Evolutionary conservation across 1,139 yeast genomes (phyloP).

Genomic region (Candida tetrigidarum): DNA sequence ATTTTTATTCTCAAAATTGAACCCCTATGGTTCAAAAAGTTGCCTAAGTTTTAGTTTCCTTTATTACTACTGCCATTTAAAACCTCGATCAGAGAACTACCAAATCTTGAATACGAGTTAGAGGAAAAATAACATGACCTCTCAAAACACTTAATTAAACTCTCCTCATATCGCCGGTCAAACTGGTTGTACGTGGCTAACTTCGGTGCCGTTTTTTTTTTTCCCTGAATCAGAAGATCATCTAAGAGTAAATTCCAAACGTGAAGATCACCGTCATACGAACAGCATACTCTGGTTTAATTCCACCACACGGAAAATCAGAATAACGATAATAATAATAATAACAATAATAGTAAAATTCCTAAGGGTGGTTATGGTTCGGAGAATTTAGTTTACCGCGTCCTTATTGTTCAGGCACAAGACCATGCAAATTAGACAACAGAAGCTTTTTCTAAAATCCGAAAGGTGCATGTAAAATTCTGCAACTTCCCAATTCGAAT

Average conservation of each 20-base stretch:
- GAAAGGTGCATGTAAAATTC: conserved; percentile 6
- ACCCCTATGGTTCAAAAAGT: neutral
- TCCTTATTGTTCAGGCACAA: neutral
- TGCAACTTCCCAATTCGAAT: neutral
- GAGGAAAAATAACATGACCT: neutral
- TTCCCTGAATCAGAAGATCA: no score
- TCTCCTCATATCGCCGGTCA: neutral
- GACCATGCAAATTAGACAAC: neutral
- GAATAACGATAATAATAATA: no score
- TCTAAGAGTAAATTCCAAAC: no score
- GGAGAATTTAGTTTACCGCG: neutral
- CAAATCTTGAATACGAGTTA: neutral
- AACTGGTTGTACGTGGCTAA: no score
- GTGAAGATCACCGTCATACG: no score
- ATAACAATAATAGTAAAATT: no score
- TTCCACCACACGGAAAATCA: no score
- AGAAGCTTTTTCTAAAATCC: neutral
- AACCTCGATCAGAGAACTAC: neutral
- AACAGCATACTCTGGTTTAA: no score
- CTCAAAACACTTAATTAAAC: neutral
- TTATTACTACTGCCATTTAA: neutral
- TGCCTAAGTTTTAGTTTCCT: neutral
- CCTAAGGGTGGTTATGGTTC: neutral
- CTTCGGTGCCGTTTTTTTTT: no score
- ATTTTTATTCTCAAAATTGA: neutral